A percentile compares a stretch with the other conserved stretches of the same genome.
Conservation (phyloP, 306 rosid genomes). For the Quercus mongolica region DNA sequence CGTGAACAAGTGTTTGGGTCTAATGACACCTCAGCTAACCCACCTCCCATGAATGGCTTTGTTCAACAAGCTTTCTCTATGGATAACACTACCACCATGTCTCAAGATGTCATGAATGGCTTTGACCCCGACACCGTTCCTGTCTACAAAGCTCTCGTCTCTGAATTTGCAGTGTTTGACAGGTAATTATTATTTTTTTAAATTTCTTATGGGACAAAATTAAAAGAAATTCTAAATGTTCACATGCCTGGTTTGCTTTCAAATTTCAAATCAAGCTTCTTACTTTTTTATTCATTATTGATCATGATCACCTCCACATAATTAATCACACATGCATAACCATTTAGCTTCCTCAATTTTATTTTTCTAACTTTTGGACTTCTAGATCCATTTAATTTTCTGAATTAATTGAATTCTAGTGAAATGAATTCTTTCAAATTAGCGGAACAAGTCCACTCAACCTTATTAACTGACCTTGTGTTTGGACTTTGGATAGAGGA, state of each 20-base stretch:
- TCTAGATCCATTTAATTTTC: too few species aligned
- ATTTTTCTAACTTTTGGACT: too few species aligned
- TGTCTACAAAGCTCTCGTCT: constrained; percentile 66
- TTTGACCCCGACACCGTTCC: constrained; percentile 54
- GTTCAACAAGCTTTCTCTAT: constrained; percentile 75
- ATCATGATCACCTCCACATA: too few species aligned
- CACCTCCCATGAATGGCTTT: constrained; percentile 84
- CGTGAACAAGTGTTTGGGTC: constrained; percentile 82
- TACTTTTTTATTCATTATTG: too few species aligned
- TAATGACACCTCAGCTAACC: constrained; percentile 26
- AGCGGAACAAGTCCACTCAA: background rate
- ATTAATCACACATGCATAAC: too few species aligned
- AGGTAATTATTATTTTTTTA: constrained; percentile 31
- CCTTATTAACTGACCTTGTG: background rate
- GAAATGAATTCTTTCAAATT: background rate
- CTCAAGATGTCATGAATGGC: constrained; percentile 71
- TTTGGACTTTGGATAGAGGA: too few species aligned
- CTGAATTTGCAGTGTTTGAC: constrained; percentile 82
- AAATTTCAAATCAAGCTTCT: too few species aligned
- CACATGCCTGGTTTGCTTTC: too few species aligned
- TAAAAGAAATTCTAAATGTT: too few species aligned
- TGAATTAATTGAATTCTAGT: too few species aligned
- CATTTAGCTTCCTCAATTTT: too few species aligned
- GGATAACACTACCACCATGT: constrained; percentile 61
- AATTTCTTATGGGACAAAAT: too few species aligned